These are phyloP conservation scores for Rhodotorula graminis DNA, from an alignment of 768 basidiomycete genomes.

Conservation along the genomic window DNA sequence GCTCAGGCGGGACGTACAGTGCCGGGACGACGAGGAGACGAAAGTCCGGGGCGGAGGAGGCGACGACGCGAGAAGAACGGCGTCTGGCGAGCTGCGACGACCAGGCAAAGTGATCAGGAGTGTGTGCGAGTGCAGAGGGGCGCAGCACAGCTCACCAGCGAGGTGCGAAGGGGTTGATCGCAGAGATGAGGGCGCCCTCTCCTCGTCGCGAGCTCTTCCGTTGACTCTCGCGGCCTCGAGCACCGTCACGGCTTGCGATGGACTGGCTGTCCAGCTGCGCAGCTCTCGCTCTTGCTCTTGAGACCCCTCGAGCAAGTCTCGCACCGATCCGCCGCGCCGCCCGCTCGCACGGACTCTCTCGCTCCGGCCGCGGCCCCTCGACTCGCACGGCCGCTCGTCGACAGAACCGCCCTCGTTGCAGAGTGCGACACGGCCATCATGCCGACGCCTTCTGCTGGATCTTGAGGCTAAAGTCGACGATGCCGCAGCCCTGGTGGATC, in stretches of 20 bases:
- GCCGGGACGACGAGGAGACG: background rate
- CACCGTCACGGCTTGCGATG: background rate
- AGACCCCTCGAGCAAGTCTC: background rate
- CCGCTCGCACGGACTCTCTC: no score
- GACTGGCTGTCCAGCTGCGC: no score
- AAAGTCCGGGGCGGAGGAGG: background rate
- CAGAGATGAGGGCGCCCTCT: no score
- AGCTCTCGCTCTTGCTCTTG: background rate
- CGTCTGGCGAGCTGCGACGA: background rate
- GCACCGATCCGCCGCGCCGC: background rate
- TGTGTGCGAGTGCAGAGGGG: rapidly evolving
- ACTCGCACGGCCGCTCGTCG: no score
- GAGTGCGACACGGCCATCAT: background rate
- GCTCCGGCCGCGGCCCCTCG: background rate
- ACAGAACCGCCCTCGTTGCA: no score
- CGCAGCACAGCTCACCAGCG: background rate
- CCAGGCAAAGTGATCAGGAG: background rate
- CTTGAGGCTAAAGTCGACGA: conserved; percentile 96
- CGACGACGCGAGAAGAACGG: background rate
- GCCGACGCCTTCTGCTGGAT: conserved; percentile 49
- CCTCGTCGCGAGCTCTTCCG: no score
- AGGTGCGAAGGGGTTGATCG: no score
- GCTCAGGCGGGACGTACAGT: background rate
- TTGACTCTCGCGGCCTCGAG: background rate
- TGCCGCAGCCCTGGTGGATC: conserved; percentile 78